These are phyloP conservation scores for Inga leiocalycina DNA, from an alignment of 306 rosid genomes.

Conservation along the genomic window DNA sequence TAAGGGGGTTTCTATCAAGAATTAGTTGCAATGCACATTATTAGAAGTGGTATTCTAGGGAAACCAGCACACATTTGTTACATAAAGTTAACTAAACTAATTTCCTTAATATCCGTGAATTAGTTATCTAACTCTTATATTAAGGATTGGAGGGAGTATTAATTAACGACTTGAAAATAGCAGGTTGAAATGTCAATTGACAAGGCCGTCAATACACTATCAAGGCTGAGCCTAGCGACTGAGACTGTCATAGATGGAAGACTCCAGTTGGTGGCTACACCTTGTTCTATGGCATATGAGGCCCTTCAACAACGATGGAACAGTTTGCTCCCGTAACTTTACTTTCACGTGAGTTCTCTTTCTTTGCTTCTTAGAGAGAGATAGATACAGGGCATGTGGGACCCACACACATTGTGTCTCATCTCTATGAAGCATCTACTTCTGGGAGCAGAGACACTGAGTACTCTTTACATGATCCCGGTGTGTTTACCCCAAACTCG, in stretches of 20 bases:
- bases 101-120: too few species aligned
- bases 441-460: not conserved
- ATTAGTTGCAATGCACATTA: too few species aligned
- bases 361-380: not conserved
- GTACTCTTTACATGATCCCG: not conserved
- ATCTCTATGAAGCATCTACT: not conserved
- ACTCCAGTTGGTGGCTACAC: slow-evolving; percentile 52
- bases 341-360: not conserved
- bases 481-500: not conserved
- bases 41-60: too few species aligned
- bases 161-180: slow-evolving; percentile 33
- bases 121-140: too few species aligned
- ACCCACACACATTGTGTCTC: not conserved
- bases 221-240: slow-evolving; percentile 73
- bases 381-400: not conserved
- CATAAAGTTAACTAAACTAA: too few species aligned
- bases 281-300: slow-evolving; percentile 63
- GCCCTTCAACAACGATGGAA: slow-evolving; percentile 77
- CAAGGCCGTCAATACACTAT: slow-evolving; percentile 66
- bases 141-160: not conserved
- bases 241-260: slow-evolving; percentile 58
- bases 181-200: slow-evolving; percentile 95
- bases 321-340: slow-evolving; percentile 39
- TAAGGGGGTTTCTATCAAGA: too few species aligned
- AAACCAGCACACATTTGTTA: too few species aligned